Evolutionary conservation across 768 basidiomycete genomes (phyloP).

Genomic region (Suillus subalutaceus): DNA sequence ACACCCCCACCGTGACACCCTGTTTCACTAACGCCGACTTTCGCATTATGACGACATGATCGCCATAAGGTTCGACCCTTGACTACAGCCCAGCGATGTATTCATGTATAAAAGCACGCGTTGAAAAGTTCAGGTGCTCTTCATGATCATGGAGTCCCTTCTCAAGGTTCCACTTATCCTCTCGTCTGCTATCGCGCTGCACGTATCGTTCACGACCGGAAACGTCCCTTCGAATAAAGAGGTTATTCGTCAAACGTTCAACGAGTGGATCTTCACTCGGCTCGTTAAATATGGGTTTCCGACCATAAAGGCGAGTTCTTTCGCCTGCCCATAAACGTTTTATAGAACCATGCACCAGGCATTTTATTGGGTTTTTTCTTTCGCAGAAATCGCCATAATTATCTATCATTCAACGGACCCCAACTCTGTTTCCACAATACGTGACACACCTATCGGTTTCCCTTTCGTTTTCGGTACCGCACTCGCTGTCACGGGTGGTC

Average conservation of each 20-base stretch:
- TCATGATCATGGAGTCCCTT: slow-evolving; percentile 27
- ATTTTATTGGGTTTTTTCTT: slow-evolving; percentile 5
- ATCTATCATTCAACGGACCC: neutral
- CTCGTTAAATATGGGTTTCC: neutral
- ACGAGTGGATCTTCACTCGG: slow-evolving; percentile 5
- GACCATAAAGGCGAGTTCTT: neutral
- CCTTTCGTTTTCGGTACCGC: slow-evolving; percentile 26
- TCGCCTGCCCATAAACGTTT: neutral
- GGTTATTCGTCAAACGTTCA: slow-evolving; percentile 23
- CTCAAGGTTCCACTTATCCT: slow-evolving; percentile 46
- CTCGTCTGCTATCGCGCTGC: slow-evolving; percentile 43
- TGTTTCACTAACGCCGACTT: neutral
- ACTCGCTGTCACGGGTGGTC: slow-evolving; percentile 25
- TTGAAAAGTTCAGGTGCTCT: neutral
- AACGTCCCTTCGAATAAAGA: slow-evolving; percentile 41
- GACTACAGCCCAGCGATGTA: neutral
- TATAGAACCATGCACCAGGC: neutral
- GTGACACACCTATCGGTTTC: slow-evolving; percentile 1
- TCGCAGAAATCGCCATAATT: slow-evolving; percentile 7
- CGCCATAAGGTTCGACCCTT: neutral
- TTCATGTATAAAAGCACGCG: neutral
- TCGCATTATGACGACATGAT: neutral
- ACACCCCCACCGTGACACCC: too few relatives aligned
- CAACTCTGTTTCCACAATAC: neutral
- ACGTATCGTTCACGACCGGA: slow-evolving; percentile 48